Base-by-base conservation (phyloP, 768 basidiomycete species). In the Auriscalpium orientale region DNA sequence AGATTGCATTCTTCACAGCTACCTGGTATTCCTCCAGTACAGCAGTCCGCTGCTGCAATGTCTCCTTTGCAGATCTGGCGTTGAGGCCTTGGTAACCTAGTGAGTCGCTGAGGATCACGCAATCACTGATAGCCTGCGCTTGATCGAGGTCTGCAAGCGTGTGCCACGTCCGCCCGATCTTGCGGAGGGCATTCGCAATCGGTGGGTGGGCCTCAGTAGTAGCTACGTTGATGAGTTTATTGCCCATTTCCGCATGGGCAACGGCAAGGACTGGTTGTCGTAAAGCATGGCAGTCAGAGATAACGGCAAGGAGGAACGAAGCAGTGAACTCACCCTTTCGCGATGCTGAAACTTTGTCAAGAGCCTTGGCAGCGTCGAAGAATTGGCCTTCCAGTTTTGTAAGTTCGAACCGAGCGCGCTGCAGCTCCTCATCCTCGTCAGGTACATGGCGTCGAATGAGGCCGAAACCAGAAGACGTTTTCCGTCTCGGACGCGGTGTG, bases 71-170 rank as follows among this genome's bases (percentile, higher is more conserved):
- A 18, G 95, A 91, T 46, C 89, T 81, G n/a, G 97, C 93, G 65
- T 99, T 98, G 73, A 95, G 78, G 18, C 94, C 91, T 70, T 98
- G 95, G 70, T 99, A 99, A 2, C 93, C 93, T 52, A 98, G 74
- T 0, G 92, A 87, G 70, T 99, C 97, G n/a, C 94, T 95, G 28
- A 99, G 72, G 45, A 98, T 87, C 33, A 98, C 91, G 63, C 91
- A 92, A 77, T 98, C 95, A 63, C 89, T 93, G 58, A 93, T 89
- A 35, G 91, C 84, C 70, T 97, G 91, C 3, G 92, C 89, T 59
- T 90, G 87, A 62, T 92, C 87, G 56, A 97, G 79, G 66, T 95
- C 94, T 2, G 91, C 85, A 15, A 95, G 71, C 67, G 82, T 88
- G 66, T 98, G 94, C 81, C 87, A 91, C 8, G 84, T 79, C 56